These are phyloP conservation scores for Fraxinus baroniana DNA, from an alignment of 305 asterid species.

Conservation along the genomic window DNA sequence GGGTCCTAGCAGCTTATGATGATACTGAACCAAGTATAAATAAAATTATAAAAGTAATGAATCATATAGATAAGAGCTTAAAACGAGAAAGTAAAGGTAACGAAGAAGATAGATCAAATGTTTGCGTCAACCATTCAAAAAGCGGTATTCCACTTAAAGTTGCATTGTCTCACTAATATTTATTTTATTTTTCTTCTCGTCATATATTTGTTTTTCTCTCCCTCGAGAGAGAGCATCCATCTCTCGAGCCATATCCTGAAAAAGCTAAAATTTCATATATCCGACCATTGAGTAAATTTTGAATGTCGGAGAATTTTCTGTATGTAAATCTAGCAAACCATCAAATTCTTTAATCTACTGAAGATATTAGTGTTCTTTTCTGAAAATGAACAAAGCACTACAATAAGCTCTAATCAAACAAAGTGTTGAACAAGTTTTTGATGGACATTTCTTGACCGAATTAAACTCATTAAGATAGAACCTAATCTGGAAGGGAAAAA, in stretches of 20 bases:
- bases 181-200: background rate
- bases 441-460: background rate
- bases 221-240: background rate
- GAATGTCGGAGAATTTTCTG: background rate
- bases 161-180: background rate
- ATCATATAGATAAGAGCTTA: background rate
- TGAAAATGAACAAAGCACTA: background rate
- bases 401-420: background rate
- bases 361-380: background rate
- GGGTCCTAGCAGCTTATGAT: background rate
- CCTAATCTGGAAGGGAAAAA: background rate
- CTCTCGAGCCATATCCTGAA: background rate
- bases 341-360: background rate
- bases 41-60: background rate
- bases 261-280: background rate
- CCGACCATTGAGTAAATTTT: background rate
- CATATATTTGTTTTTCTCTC: background rate
- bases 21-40: background rate
- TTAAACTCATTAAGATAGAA: background rate
- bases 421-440: background rate
- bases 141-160: background rate
- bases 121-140: background rate
- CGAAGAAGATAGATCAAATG: background rate
- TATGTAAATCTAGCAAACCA: background rate
- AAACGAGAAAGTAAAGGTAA: background rate